These are phyloP conservation scores for Suhomyces sp. DNA, from an alignment of 805 yeast species.

Conservation along the genomic window DNA sequence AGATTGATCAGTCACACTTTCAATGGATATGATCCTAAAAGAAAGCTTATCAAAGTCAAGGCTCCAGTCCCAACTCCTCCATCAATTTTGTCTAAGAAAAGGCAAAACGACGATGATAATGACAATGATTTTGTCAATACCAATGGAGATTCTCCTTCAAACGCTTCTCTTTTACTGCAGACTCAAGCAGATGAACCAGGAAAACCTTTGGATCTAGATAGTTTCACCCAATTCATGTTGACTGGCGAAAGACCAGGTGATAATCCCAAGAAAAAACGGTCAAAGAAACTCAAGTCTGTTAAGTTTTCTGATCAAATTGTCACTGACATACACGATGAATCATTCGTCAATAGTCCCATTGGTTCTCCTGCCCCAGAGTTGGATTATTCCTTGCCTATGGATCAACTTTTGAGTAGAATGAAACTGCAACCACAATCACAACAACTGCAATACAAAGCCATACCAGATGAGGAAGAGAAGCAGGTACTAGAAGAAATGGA, in stretches of 20 bases:
- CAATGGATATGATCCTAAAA: constrained; percentile 50
- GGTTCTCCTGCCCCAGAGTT: constrained; percentile 31
- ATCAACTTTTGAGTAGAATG: constrained; percentile 56
- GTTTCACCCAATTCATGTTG: constrained; percentile 78
- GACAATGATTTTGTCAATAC: constrained; percentile 15
- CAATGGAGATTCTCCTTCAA: too few relatives aligned
- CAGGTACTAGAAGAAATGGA: constrained; percentile 73
- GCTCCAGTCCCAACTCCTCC: constrained; percentile 80
- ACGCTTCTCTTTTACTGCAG: too few relatives aligned
- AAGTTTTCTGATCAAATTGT: constrained; percentile 70
- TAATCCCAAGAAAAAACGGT: constrained; percentile 36
- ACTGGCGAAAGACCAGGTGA: constrained; percentile 74
- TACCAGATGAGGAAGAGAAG: constrained; percentile 61
- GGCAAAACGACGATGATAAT: constrained; percentile 47
- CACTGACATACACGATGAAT: constrained; percentile 39
- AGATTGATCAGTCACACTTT: constrained; percentile 76
- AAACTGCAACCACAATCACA: constrained; percentile 13
- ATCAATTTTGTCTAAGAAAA: constrained; percentile 66
- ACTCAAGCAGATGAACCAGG: too few relatives aligned
- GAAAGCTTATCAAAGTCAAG: constrained; percentile 49
- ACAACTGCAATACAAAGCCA: constrained; percentile 13
- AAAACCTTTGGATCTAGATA: constrained; percentile 70
- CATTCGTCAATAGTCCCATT: constrained; percentile 17
- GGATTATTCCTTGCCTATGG: constrained; percentile 75
- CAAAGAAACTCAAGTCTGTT: constrained; percentile 55